phyloP scores from a whole-genome alignment of 2,329 filamentous ascomycete species.

The Sporothrix globosa region DNA sequence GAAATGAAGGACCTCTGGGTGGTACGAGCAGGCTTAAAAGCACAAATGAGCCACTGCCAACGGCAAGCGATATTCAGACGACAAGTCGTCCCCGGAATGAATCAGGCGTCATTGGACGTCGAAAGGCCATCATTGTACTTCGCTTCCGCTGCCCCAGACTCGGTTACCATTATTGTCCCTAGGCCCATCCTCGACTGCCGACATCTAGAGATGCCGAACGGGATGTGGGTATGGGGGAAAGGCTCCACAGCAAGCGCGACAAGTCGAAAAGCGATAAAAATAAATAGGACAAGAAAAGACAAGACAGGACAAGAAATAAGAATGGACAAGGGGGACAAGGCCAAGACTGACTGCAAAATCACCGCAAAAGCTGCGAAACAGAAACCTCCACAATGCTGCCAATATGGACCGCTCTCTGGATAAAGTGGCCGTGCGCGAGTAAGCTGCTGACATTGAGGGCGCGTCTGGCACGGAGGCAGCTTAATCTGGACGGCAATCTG shows the following conservation, averaged over 20 bases:
- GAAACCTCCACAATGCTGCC: background rate
- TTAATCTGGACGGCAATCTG: background rate
- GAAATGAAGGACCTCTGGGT: conserved; percentile 8
- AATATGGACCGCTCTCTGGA: conserved; percentile 7
- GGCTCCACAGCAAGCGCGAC: background rate
- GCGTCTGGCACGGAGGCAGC: background rate
- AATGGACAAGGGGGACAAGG: background rate
- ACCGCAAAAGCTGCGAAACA: background rate
- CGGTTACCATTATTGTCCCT: background rate
- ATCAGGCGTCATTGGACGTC: background rate
- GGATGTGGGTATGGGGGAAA: background rate
- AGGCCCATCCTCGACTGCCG: conserved; percentile 13
- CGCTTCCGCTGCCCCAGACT: background rate
- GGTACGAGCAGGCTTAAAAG: conserved; percentile 11
- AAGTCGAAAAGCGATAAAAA: background rate
- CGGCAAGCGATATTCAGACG: background rate
- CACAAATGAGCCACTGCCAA: background rate
- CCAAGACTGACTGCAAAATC: too few species aligned
- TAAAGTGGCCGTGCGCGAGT: conserved; percentile 10
- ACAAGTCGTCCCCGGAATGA: background rate
- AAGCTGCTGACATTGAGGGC: background rate
- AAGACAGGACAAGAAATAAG: background rate
- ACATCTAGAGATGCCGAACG: conserved; percentile 28
- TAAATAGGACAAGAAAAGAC: conserved; percentile 1
- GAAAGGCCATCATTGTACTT: background rate